phyloP scores from a whole-genome alignment of 192 early-diverging fungal genomes.

The Gaertneriomyces semiglobifer region DNA sequence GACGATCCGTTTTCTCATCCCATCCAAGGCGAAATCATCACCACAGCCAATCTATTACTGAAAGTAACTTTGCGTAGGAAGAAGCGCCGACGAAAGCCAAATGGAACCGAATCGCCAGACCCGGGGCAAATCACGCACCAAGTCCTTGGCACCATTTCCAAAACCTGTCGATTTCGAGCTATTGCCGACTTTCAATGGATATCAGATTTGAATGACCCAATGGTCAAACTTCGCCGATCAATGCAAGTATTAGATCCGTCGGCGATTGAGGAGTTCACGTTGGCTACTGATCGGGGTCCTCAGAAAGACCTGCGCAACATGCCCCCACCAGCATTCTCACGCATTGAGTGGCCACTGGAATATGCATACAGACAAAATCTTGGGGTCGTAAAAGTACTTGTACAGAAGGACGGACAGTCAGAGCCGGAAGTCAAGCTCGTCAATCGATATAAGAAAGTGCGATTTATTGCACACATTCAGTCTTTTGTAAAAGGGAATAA shows the following conservation, averaged over 20 bases:
- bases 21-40: conserved; percentile 56
- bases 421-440: conserved; percentile 12
- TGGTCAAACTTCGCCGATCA: conserved; percentile 42
- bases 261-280: conserved; percentile 39
- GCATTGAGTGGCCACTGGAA: conserved; percentile 46
- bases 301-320: conserved; percentile 40
- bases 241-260: conserved; percentile 40
- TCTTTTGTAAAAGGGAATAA: conserved; percentile 3
- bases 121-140: conserved; percentile 22
- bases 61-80: conserved; percentile 54
- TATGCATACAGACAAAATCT: conserved; percentile 60
- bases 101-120: neutral
- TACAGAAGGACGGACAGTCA: neutral
- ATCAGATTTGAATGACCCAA: conserved; percentile 43
- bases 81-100: conserved; percentile 24
- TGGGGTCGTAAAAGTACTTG: conserved; percentile 46
- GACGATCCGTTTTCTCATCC: conserved; percentile 64
- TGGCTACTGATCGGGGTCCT: conserved; percentile 31
- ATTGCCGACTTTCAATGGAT: conserved; percentile 62
- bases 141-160: conserved; percentile 51
- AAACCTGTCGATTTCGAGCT: conserved; percentile 62
- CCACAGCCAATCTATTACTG: conserved; percentile 54
- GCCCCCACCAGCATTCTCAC: conserved; percentile 58
- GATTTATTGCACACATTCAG: conserved; percentile 11
- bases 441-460: conserved; percentile 22